phyloP scores from a whole-genome alignment of 148 eudicot genomes.

The Arbutus unedo region DNA sequence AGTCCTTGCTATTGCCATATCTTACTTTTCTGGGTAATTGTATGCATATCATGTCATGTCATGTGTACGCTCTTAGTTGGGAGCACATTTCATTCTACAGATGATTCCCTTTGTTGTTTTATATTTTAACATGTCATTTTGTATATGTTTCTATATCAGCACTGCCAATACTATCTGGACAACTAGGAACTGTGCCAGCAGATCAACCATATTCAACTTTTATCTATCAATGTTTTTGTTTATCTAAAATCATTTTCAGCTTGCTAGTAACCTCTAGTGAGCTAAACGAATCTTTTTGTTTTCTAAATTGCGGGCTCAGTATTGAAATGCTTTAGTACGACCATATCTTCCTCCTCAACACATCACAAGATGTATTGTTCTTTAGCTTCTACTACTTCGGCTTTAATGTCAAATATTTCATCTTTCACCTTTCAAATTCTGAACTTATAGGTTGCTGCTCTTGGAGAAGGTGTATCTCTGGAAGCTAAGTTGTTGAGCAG shows the following conservation, averaged over 20 bases:
- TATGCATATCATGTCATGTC: not conserved
- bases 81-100: not conserved
- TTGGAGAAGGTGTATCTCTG: slow-evolving; percentile 93
- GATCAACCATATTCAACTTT: not conserved
- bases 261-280: not conserved
- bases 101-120: not conserved
- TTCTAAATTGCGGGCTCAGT: not conserved
- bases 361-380: not conserved
- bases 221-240: not conserved
- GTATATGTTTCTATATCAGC: not conserved
- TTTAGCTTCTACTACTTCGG: not conserved
- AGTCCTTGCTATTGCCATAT: not conserved
- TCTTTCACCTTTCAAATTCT: slow-evolving; percentile 1
- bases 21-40: not conserved
- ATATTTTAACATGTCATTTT: not conserved
- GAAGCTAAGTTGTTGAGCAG: slow-evolving; percentile 94
- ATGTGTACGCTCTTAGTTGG: not conserved
- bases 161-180: not conserved
- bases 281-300: not conserved
- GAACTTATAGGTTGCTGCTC: slow-evolving; percentile 76
- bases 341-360: slow-evolving; percentile 10
- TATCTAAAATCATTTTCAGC: not conserved
- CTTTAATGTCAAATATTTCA: not conserved
- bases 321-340: not conserved
- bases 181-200: slow-evolving; percentile 3